A percentile compares a stretch with the other conserved stretches of the same genome.
phyloP scores from a whole-genome alignment of 2,329 filamentous ascomycete species.

The Ploettnerulaceae sp. region DNA sequence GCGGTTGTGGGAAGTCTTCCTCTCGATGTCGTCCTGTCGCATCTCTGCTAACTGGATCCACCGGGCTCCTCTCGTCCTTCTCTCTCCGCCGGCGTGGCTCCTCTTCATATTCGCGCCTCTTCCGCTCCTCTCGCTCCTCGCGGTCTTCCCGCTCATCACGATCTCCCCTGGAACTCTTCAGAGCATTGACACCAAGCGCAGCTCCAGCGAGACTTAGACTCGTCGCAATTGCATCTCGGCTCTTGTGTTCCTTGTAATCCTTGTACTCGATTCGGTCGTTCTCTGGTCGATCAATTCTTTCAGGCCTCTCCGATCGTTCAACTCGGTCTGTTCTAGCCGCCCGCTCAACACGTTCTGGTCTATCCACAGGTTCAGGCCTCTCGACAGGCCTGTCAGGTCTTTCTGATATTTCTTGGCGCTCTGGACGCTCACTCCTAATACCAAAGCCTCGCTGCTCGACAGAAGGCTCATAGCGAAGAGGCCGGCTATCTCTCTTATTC shows the following conservation, averaged over 20 bases:
- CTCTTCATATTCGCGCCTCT: slow-evolving; percentile 29
- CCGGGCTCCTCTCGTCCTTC: slow-evolving; percentile 24
- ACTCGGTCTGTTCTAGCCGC: slow-evolving; percentile 5
- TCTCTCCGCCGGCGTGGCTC: slow-evolving; percentile 27
- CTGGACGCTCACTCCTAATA: slow-evolving; percentile 16
- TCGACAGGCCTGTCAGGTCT: slow-evolving; percentile 17
- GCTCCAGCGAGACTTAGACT: slow-evolving; percentile 33
- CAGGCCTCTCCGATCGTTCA: slow-evolving; percentile 17
- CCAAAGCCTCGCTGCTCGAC: slow-evolving; percentile 30
- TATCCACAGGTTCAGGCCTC: slow-evolving; percentile 8
- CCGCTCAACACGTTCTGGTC: slow-evolving; percentile 11
- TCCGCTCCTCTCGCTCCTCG: slow-evolving; percentile 25
- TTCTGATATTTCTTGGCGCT: slow-evolving; percentile 14
- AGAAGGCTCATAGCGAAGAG: slow-evolving; percentile 27
- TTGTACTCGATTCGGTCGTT: slow-evolving; percentile 17
- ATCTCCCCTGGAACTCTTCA: slow-evolving; percentile 27
- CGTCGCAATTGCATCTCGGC: slow-evolving; percentile 30
- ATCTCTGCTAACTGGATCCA: slow-evolving; percentile 25
- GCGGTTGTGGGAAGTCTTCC: slow-evolving; percentile 18
- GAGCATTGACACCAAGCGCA: slow-evolving; percentile 31
- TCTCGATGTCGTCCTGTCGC: slow-evolving; percentile 22
- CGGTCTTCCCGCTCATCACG: slow-evolving; percentile 28
- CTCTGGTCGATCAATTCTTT: slow-evolving; percentile 11
- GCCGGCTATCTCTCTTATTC: slow-evolving; percentile 23
- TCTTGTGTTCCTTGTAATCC: slow-evolving; percentile 25